phyloP scores from a whole-genome alignment of 805 yeast genomes.

The Saturnispora diversa region DNA sequence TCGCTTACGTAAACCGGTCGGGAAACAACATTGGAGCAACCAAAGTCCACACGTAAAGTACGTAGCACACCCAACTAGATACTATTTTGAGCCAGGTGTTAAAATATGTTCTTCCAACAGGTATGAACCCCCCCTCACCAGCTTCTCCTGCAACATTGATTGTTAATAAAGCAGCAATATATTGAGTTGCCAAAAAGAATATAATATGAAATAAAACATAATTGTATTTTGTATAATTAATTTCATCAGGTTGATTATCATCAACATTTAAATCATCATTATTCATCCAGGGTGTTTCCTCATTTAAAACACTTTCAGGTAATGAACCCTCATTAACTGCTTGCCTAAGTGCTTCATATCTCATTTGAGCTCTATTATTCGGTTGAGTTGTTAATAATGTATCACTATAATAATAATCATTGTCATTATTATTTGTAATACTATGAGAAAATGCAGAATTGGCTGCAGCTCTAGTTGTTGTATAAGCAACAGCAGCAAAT shows the following conservation, averaged over 20 bases:
- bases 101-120: conserved; percentile 95
- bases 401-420: too few species aligned
- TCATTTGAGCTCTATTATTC: conserved; percentile 51
- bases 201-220: conserved; percentile 84
- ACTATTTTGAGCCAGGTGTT: conserved; percentile 90
- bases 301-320: conserved; percentile 85
- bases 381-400: conserved; percentile 47
- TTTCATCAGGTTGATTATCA: conserved; percentile 53
- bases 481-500: conserved; percentile 89
- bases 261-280: conserved; percentile 25
- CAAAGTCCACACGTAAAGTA: conserved; percentile 82
- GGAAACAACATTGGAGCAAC: conserved; percentile 88
- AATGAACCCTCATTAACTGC: conserved; percentile 96
- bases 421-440: conserved; percentile 23
- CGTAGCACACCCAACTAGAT: conserved; percentile 87
- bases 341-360: conserved; percentile 80
- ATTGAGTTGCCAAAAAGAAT: conserved; percentile 92
- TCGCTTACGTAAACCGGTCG: conserved; percentile 51
- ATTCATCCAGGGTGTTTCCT: conserved; percentile 52
- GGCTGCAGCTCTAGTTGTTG: conserved; percentile 95
- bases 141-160: conserved; percentile 75
- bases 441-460: conserved; percentile 52
- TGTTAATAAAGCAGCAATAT: conserved; percentile 88
- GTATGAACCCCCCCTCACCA: conserved; percentile 83
- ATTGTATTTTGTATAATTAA: conserved; percentile 63